Evolutionary conservation across 1,284 basidiomycete species (phyloP), one percentile per base, ranked within the genome.

Genomic region (Vanrija sp.): DNA sequence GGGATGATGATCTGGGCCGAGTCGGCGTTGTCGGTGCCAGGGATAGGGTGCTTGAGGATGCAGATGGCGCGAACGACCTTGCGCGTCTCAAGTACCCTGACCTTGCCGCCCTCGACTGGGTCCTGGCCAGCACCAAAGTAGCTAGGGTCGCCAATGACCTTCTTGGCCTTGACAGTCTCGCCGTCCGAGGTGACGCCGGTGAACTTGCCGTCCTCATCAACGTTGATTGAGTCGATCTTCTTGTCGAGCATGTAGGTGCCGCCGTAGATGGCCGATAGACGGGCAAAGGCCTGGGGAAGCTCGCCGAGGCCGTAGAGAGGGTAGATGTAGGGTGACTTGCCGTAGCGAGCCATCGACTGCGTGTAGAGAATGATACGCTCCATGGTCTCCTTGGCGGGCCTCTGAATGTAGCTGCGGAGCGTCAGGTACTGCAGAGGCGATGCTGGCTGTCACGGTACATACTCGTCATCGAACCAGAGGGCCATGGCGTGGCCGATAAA

Each of bases 171-270:
- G 72, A 96, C 96, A 16, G 87, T 95, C 81, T 99, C 96, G 8
- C 83, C 82, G 42, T 86, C 93, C 65, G 87, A 89, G 43, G 87
- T 88, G 43, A 98, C 96, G 54, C 96, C 95, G 51, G 89, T 83
- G 68, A 99, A 98, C 75, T 89, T 91, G 71, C 96, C 96, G 58
- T 77, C 74, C 47, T 87, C 84, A 71, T 88, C 89, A 49, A 88
- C 88, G 59, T 97, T 87, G 68, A 98, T 92, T 75, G 91, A 85
- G 63, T 97, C 87, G 67, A 97, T 88, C 56, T 82, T 82, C 80
- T 98, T 98, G 82, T 98, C 93, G 56, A 99, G 87, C 96, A 99
- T 99, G 81, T 98, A 99, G 16, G 96, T 99, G 51, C 96, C 96
- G 52, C 96, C 96, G 75, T 99, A 98, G 75, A 99, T 98, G 66